Evolutionary conservation across 1,284 basidiomycete species (phyloP).

Genomic region (Rhodotorula sp.): DNA sequence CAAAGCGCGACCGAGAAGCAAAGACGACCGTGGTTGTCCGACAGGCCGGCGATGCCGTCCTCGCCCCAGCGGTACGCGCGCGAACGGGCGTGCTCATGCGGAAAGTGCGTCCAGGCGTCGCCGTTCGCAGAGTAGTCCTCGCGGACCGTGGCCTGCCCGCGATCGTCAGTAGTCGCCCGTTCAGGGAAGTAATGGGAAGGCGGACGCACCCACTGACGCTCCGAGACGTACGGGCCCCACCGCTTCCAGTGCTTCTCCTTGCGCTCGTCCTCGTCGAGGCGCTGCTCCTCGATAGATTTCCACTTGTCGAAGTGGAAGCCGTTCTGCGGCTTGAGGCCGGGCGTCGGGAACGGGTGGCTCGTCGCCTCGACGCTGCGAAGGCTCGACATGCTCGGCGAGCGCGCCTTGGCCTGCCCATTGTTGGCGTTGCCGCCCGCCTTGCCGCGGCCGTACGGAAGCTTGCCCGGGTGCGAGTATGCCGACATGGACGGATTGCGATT

Average conservation of each 20-base stretch:
- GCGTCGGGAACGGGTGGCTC: conserved; percentile 46
- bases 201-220: conserved; percentile 90
- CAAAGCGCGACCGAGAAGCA: conserved; percentile 89
- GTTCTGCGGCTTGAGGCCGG: conserved; percentile 42
- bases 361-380: conserved; percentile 35
- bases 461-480: conserved; percentile 32
- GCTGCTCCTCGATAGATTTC: conserved; percentile 55
- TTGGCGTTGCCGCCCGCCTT: background rate
- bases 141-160: conserved; percentile 83
- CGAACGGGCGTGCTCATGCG: conserved; percentile 90
- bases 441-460: conserved; percentile 23
- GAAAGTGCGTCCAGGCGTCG: conserved; percentile 97
- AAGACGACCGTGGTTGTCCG: conserved; percentile 91
- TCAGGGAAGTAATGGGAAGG: background rate
- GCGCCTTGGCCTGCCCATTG: conserved; percentile 1
- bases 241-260: conserved; percentile 88
- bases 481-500: conserved; percentile 40
- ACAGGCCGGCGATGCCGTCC: conserved; percentile 93
- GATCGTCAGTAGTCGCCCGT: background rate
- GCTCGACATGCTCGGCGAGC: conserved; percentile 33
- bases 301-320: conserved; percentile 45
- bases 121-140: conserved; percentile 97
- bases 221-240: conserved; percentile 96
- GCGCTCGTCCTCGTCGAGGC: conserved; percentile 63
- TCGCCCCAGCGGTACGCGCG: conserved; percentile 98